Base-by-base conservation (phyloP, 768 basidiomycete genomes). In the Leccinum boreale region DNA sequence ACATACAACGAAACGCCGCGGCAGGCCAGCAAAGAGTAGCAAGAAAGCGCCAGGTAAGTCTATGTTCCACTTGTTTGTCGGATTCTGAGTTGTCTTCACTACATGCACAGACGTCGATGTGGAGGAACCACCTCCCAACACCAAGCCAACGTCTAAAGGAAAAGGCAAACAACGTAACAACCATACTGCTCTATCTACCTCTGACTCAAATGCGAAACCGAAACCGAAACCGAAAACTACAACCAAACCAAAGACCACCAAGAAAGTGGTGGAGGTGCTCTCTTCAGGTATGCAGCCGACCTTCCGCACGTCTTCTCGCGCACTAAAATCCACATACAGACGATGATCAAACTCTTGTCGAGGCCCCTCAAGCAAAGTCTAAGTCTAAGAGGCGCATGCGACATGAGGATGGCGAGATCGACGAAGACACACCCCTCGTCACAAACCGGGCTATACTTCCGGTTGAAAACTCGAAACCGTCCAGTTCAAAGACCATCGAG, bases 301-400 rank as follows among this genome's bases (percentile, higher is more conserved):
- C 11, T 15, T 26, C 2, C 8, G 50, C 11, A n/a, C 1, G 5
- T n/a, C 1, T 14, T 26, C 45, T 31, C 9, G 3, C 2, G 5
- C 19, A 31, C 35, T 55, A 0, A 53, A 53, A 42, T 31, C 12
- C 15, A 19, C 59, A 52, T 54, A n/a, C 29, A 71, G 70, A 71
- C 44, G 71, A 71, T 31, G 71, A 73, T 9, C 53, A 26, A 42
- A 67, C 63, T 2, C 66, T 71, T 1, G 67, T 70, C 11, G 69
- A 71, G 9, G 60, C 57, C 10, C 67, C 59, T 1, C 64, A 12
- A 57, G 14, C 50, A 10, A 59, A 56, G 47, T n/a, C 55, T 8
- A 59, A 44, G 4, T 4, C 47, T 1, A 56, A 36, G 46, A 14
- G 24, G 14, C 56, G 28, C 4, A 24, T 23, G 23, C 59, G 26